Evolutionary conservation across 805 yeast genomes (phyloP).

Genomic region (Lipomyces orientalis): DNA sequence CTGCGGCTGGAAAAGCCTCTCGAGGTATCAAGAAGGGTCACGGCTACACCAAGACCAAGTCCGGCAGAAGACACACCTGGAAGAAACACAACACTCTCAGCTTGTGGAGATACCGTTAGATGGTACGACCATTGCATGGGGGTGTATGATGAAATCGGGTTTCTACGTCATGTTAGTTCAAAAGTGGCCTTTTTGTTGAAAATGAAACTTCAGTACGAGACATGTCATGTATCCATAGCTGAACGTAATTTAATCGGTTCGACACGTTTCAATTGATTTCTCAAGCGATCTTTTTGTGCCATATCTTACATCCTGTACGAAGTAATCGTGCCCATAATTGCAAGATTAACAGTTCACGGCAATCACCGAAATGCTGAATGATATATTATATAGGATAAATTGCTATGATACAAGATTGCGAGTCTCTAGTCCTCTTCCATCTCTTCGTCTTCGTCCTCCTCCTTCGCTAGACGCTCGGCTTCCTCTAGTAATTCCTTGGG

Average conservation of each 20-base stretch:
- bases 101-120: conserved; percentile 99
- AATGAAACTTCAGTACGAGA: background rate
- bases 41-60: conserved; percentile 95
- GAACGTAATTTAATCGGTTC: background rate
- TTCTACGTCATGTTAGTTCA: background rate
- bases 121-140: conserved; percentile 41
- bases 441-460: conserved; percentile 74
- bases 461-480: conserved; percentile 85
- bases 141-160: background rate
- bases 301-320: background rate
- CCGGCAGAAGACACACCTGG: conserved; percentile 96
- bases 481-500: conserved; percentile 80
- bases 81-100: conserved; percentile 98
- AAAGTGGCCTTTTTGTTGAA: conserved; percentile 12
- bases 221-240: conserved; percentile 12
- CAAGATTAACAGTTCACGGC: too few relatives aligned
- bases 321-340: background rate
- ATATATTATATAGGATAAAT: background rate
- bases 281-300: background rate
- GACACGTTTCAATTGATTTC: background rate
- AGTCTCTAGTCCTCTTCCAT: conserved; percentile 33
- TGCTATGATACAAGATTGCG: conserved; percentile 13
- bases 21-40: conserved; percentile 99
- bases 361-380: background rate
- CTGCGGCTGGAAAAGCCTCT: conserved; percentile 97